Conservation (phyloP, 2,329 filamentous ascomycete genomes). For the Aspergillus versicolor region DNA sequence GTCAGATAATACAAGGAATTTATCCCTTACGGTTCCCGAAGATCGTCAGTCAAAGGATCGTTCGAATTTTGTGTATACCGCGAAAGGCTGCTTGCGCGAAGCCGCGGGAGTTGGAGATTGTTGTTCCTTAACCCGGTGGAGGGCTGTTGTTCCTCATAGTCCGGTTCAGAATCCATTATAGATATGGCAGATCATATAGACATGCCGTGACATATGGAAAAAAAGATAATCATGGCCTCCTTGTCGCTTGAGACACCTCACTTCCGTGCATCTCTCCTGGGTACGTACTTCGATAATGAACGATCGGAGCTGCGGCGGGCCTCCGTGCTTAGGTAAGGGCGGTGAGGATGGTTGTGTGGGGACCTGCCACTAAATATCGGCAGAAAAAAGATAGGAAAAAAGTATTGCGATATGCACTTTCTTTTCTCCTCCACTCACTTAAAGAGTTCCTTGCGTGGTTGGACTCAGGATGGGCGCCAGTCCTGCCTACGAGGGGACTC, state of each 20-base stretch:
- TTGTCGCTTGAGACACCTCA: constrained; percentile 9
- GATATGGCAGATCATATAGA: constrained; percentile 27
- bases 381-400: constrained; percentile 29
- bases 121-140: constrained; percentile 14
- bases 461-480: constrained; percentile 38
- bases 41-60: constrained; percentile 30
- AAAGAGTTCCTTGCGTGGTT: constrained; percentile 34
- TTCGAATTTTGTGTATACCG: constrained; percentile 17
- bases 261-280: background rate
- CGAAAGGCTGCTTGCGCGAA: constrained; percentile 23
- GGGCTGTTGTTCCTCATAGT: constrained; percentile 16
- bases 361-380: constrained; percentile 25
- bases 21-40: constrained; percentile 36
- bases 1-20: constrained; percentile 1
- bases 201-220: constrained; percentile 15
- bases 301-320: constrained; percentile 23
- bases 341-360: constrained; percentile 29
- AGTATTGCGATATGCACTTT: constrained; percentile 19
- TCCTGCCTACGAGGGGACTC: constrained; percentile 50
- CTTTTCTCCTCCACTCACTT: constrained; percentile 28
- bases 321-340: constrained; percentile 25
- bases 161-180: constrained; percentile 23
- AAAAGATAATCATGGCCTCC: constrained; percentile 12
- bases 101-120: constrained; percentile 16
- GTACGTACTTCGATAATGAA: background rate